Evolutionary conservation across 305 asterid species (phyloP).

Genomic region (Rubia peregrina): DNA sequence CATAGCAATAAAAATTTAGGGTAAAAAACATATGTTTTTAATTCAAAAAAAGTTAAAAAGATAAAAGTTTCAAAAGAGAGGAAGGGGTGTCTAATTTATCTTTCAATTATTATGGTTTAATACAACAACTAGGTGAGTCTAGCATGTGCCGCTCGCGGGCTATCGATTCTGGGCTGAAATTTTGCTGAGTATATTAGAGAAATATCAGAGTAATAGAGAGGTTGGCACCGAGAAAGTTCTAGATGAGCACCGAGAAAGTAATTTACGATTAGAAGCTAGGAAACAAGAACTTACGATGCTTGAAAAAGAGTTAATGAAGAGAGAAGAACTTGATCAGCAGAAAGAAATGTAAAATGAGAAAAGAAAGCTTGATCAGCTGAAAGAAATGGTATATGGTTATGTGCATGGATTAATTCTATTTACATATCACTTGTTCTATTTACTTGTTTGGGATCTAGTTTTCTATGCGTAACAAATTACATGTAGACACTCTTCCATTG

Average conservation of each 20-base stretch:
- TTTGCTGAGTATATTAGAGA: too few species aligned
- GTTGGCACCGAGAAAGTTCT: conserved; percentile 19
- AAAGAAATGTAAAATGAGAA: conserved; percentile 17
- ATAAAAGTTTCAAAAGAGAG: too few species aligned
- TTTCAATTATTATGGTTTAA: too few species aligned
- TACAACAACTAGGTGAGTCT: too few species aligned
- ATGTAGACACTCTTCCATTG: too few species aligned
- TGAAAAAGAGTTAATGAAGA: conserved; percentile 46
- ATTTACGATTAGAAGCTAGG: conserved; percentile 29
- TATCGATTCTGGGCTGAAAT: too few species aligned
- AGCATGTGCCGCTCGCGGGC: too few species aligned
- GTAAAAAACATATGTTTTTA: too few species aligned
- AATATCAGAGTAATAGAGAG: too few species aligned
- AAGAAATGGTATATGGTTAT: conserved; percentile 45
- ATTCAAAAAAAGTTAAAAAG: too few species aligned
- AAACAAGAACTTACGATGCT: conserved; percentile 38
- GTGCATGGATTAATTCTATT: neutral
- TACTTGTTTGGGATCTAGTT: neutral
- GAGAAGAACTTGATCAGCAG: conserved; percentile 41
- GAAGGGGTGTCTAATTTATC: too few species aligned
- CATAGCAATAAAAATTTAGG: too few species aligned
- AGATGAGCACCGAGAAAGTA: neutral
- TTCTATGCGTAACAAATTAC: neutral
- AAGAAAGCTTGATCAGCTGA: conserved; percentile 32
- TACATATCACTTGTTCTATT: neutral